These are phyloP conservation scores for Claviceps maximensis DNA, from an alignment of 2,329 filamentous ascomycete genomes.

Conservation along the genomic window DNA sequence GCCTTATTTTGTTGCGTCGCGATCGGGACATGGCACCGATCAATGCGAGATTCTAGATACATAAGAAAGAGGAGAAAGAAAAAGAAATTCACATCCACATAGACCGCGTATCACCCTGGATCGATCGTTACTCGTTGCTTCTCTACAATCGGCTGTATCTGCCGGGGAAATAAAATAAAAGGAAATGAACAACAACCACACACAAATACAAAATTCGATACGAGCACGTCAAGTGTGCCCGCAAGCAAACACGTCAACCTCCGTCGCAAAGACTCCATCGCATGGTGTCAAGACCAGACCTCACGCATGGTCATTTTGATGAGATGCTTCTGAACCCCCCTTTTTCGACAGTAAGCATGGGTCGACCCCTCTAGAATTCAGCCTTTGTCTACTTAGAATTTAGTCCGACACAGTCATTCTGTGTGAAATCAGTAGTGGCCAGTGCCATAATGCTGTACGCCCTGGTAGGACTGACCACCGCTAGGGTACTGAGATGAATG, in stretches of 20 bases:
- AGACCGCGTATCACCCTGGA: neutral
- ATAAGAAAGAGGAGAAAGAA: neutral
- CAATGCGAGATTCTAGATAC: constrained; percentile 4
- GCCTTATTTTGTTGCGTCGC: neutral
- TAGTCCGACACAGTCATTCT: neutral
- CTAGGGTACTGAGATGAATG: constrained; percentile 16
- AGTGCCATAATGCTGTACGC: constrained; percentile 11
- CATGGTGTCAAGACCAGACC: too few relatives aligned
- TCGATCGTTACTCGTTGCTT: constrained; percentile 5
- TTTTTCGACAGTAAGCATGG: neutral
- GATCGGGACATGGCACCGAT: neutral
- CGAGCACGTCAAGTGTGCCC: neutral
- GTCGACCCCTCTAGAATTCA: neutral
- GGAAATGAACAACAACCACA: neutral
- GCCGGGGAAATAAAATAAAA: neutral
- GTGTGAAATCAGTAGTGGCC: constrained; percentile 6
- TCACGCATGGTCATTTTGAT: neutral
- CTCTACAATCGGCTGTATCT: constrained; percentile 1
- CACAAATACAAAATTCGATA: neutral
- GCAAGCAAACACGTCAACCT: neutral
- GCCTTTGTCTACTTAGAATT: too few relatives aligned
- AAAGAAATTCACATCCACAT: neutral
- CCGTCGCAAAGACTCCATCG: too few relatives aligned
- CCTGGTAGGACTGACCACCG: constrained; percentile 14
- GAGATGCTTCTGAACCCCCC: neutral